These are phyloP conservation scores for Capronia americana DNA, from an alignment of 2,329 filamentous ascomycete species.

Conservation along the genomic window DNA sequence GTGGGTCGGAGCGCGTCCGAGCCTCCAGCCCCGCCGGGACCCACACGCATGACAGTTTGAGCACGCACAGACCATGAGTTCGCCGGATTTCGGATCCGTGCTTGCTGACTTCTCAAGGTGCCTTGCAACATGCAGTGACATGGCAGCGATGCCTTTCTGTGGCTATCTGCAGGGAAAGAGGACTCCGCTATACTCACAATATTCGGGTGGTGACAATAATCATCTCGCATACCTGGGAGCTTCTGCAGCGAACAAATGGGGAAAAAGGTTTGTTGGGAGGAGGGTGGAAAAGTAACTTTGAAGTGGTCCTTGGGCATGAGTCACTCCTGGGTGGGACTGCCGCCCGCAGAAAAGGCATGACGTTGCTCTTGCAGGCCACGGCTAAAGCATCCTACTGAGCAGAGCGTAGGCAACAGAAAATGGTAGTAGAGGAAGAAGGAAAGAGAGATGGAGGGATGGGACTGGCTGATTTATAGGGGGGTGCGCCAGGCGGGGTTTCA, in stretches of 20 bases:
- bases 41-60: background rate
- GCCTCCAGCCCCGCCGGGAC: background rate
- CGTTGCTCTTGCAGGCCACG: background rate
- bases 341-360: background rate
- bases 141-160: background rate
- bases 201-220: background rate
- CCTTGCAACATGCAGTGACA: background rate
- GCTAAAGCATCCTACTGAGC: background rate
- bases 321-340: background rate
- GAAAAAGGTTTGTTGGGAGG: background rate
- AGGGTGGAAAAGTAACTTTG: background rate
- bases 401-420: background rate
- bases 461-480: background rate
- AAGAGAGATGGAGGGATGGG: background rate
- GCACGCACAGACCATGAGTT: background rate
- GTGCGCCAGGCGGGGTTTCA: background rate
- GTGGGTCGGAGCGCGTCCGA: background rate
- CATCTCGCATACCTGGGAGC: background rate
- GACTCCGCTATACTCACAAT: background rate
- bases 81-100: background rate
- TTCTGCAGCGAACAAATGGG: background rate
- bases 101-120: background rate
- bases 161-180: background rate
- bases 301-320: background rate
- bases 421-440: background rate